Conservation (phyloP, 495 filamentous ascomycete species). For the Astrocystis sublimbata region DNA sequence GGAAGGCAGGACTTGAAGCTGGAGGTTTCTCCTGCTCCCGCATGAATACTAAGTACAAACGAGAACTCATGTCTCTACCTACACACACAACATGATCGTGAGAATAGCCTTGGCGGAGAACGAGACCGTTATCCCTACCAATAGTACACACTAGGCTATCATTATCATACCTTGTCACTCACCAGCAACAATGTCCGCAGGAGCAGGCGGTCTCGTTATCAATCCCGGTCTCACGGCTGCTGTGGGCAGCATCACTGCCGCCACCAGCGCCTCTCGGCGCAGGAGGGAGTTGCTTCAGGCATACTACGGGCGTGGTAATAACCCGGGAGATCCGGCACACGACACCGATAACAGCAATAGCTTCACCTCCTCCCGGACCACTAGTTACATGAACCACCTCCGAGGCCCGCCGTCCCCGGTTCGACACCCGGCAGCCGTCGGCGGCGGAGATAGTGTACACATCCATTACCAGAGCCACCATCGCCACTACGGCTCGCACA, state of each 20-base stretch:
- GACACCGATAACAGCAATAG: no score
- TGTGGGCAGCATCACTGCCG: neutral
- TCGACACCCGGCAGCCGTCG: neutral
- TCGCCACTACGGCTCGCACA: neutral
- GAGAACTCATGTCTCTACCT: neutral
- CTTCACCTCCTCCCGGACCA: neutral
- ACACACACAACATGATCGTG: neutral
- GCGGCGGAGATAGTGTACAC: neutral
- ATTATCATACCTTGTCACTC: neutral
- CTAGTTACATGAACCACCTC: constrained; percentile 18
- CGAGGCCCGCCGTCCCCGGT: constrained; percentile 3
- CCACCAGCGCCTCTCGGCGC: neutral
- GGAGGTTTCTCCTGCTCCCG: neutral
- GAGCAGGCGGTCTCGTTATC: neutral
- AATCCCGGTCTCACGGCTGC: neutral
- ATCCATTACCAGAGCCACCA: constrained; percentile 17
- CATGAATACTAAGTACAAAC: neutral
- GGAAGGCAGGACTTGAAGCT: neutral
- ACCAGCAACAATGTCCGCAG: neutral
- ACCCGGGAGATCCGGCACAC: no score
- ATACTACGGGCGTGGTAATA: neutral
- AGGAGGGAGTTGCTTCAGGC: neutral
- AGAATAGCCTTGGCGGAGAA: neutral
- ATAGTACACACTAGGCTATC: no score
- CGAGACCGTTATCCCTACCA: neutral